Percentiles rank a stretch among this genome's conserved stretches.
Evolutionary conservation across 805 yeast genomes (phyloP).

Genomic region (Huiozyma sinensis): DNA sequence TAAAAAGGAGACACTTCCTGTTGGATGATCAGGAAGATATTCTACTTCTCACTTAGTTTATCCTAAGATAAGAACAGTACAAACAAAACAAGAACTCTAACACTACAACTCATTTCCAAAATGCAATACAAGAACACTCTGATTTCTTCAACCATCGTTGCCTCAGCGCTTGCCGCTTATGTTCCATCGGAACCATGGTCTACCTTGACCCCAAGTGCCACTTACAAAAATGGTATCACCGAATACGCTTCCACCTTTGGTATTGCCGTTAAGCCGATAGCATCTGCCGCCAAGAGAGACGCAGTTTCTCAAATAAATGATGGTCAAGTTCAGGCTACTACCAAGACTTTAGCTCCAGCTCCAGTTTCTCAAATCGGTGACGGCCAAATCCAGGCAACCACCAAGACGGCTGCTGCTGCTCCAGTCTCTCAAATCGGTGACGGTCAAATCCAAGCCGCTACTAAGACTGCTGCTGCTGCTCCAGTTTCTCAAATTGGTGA

Average conservation of each 20-base stretch:
- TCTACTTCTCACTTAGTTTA: too few species aligned
- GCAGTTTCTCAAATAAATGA: slow-evolving; percentile 49
- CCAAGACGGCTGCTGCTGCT: slow-evolving; percentile 25
- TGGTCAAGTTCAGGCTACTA: slow-evolving; percentile 41
- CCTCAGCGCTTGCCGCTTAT: slow-evolving; percentile 13
- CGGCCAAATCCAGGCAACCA: slow-evolving; percentile 29
- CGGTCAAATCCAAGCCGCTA: slow-evolving; percentile 47
- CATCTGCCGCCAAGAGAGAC: slow-evolving; percentile 26
- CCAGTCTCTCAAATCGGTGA: slow-evolving; percentile 14
- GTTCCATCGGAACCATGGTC: slow-evolving; percentile 29
- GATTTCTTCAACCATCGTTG: slow-evolving; percentile 17
- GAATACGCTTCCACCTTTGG: slow-evolving; percentile 30
- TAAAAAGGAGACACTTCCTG: too few species aligned
- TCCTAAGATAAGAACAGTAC: not conserved
- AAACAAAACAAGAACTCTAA: not conserved
- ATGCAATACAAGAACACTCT: slow-evolving; percentile 14
- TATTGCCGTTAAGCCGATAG: slow-evolving; percentile 29
- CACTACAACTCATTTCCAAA: slow-evolving; percentile 1
- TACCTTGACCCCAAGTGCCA: slow-evolving; percentile 30
- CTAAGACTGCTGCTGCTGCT: slow-evolving; percentile 25
- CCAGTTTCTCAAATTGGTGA: slow-evolving; percentile 37
- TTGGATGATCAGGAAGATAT: too few species aligned
- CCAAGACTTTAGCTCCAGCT: slow-evolving; percentile 15
- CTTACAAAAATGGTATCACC: slow-evolving; percentile 28
- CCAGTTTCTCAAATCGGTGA: slow-evolving; percentile 32